Conservation (phyloP, 2,329 filamentous ascomycete species). For the Ascochyta viciae-villosae region DNA sequence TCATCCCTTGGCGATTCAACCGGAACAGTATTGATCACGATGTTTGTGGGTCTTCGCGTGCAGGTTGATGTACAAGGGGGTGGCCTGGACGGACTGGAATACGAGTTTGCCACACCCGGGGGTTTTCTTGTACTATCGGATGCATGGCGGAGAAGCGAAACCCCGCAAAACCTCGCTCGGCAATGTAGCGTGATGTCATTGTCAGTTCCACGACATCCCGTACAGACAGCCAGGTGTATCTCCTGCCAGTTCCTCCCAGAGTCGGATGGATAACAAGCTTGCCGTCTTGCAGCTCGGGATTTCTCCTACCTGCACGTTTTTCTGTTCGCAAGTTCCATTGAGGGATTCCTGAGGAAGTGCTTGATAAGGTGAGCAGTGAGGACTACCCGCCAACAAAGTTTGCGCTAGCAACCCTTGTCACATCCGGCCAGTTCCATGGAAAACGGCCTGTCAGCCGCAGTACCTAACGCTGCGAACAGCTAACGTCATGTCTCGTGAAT, state of each 20-base stretch:
- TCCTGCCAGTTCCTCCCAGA: no score
- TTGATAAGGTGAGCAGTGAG: neutral
- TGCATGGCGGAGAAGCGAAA: constrained; percentile 10
- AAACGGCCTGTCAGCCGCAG: constrained; percentile 11
- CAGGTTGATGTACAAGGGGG: neutral
- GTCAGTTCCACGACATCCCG: neutral
- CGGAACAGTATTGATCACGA: constrained; percentile 10
- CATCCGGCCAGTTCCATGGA: constrained; percentile 20
- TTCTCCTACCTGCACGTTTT: no score
- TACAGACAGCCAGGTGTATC: neutral
- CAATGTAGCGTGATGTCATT: constrained; percentile 27
- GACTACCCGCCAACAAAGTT: neutral
- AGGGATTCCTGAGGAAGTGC: neutral
- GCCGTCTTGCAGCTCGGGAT: no score
- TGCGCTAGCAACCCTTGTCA: constrained; percentile 1
- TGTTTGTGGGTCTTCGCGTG: constrained; percentile 10
- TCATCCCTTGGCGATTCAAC: constrained; percentile 15
- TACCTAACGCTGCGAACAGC: constrained; percentile 5
- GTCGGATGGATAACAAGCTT: no score
- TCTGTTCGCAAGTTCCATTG: no score
- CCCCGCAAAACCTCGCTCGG: constrained; percentile 13
- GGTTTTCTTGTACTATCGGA: neutral
- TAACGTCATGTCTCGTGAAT: constrained; percentile 13
- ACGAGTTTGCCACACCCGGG: no score
- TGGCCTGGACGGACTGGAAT: no score